Evolutionary conservation across 805 yeast species (phyloP).

Genomic region (Diddensiella santjacobensis): DNA sequence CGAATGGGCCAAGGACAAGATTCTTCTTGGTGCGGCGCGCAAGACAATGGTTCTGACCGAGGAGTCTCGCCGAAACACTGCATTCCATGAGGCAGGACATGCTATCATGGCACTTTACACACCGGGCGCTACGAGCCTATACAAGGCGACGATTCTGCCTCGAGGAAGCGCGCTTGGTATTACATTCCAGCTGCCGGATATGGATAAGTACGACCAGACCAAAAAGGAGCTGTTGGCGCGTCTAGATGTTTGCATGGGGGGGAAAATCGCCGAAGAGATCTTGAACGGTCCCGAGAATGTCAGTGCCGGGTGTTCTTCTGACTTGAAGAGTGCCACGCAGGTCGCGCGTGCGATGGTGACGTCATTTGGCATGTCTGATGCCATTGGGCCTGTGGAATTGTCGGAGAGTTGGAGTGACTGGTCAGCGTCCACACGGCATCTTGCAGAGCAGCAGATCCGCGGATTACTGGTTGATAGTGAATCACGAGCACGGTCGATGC

Average conservation of each 20-base stretch:
- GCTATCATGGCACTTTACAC: conserved; percentile 97
- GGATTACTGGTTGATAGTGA: conserved; percentile 71
- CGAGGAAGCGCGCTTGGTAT: conserved; percentile 96
- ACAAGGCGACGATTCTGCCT: conserved; percentile 95
- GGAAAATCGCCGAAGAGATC: conserved; percentile 94
- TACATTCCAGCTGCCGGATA: conserved; percentile 95
- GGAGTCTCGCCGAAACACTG: conserved; percentile 88
- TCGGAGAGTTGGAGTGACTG: conserved; percentile 92
- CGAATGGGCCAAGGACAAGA: conserved; percentile 99
- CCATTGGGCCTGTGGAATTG: conserved; percentile 86
- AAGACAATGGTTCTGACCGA: conserved; percentile 97
- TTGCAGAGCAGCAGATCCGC: conserved; percentile 91
- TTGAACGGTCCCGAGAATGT: conserved; percentile 87
- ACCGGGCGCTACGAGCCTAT: conserved; percentile 89
- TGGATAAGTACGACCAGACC: conserved; percentile 95
- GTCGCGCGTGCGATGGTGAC: conserved; percentile 97
- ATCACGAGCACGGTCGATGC: conserved; percentile 66
- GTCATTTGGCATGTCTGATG: conserved; percentile 92
- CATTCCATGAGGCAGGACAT: conserved; percentile 99
- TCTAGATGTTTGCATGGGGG: conserved; percentile 98
- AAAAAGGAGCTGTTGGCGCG: conserved; percentile 85
- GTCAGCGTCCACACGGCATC: conserved; percentile 83
- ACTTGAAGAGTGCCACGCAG: conserved; percentile 81
- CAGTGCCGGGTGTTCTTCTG: conserved; percentile 93
- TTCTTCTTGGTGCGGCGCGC: conserved; percentile 96